phyloP scores from a whole-genome alignment of 2,329 filamentous ascomycete genomes.

The Corniculantispora saksenae region DNA sequence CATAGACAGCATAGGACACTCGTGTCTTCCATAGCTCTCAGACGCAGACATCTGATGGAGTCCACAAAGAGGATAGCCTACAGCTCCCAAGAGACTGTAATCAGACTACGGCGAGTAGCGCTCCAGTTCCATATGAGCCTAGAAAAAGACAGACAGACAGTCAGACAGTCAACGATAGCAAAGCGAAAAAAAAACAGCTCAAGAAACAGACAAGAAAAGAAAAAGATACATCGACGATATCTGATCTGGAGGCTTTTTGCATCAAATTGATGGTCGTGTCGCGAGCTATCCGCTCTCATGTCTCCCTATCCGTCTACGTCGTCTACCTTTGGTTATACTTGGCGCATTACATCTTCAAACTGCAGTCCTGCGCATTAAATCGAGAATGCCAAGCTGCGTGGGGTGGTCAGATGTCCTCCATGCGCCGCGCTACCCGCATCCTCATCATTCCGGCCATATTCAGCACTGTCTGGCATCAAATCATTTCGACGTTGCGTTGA shows the following conservation, averaged over 20 bases:
- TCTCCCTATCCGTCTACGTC: conserved; percentile 31
- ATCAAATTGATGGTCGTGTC: conserved; percentile 16
- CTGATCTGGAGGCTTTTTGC: conserved; percentile 36
- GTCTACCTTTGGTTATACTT: conserved; percentile 7
- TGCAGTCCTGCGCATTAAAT: not conserved
- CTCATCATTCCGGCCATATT: not conserved
- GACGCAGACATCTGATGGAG: conserved; percentile 47
- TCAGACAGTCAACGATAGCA: conserved; percentile 63
- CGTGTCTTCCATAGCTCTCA: conserved; percentile 48
- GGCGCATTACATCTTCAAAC: not conserved
- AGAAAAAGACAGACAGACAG: conserved; percentile 35
- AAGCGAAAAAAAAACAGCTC: conserved; percentile 34
- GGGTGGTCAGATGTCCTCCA: not conserved
- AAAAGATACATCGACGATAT: conserved; percentile 43
- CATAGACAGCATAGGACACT: conserved; percentile 35
- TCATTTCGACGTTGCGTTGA: not conserved
- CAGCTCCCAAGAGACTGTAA: conserved; percentile 50
- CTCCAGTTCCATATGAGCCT: conserved; percentile 67
- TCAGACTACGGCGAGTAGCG: conserved; percentile 60
- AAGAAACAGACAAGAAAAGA: conserved; percentile 20
- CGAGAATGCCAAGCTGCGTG: not conserved
- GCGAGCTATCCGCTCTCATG: conserved; percentile 40
- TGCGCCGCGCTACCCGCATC: not conserved
- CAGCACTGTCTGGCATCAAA: no score
- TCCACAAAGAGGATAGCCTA: conserved; percentile 37